Evolutionary conservation across 2,329 filamentous ascomycete genomes (phyloP).

Genomic region (Cladobotryum protrusum): DNA sequence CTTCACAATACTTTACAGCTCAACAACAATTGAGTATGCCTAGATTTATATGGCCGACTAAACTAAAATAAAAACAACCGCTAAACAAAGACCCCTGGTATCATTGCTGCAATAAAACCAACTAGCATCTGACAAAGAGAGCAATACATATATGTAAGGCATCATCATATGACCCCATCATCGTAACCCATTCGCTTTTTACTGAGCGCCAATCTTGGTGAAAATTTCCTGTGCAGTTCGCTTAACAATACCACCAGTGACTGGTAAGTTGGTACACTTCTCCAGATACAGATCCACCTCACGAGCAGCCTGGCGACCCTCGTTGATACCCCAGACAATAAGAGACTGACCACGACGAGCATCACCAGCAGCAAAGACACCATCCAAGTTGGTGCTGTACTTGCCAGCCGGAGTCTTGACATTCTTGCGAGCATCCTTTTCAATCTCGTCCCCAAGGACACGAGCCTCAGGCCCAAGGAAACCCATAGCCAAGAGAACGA

Average conservation of each 20-base stretch:
- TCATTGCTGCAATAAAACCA: conserved; percentile 3
- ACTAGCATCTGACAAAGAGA: not conserved
- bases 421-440: conserved; percentile 90
- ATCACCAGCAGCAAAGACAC: conserved; percentile 90
- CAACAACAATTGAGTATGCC: too few relatives aligned
- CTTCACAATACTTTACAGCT: not conserved
- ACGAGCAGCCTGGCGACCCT: conserved; percentile 85
- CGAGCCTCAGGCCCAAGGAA: conserved; percentile 92
- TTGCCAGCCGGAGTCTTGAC: conserved; percentile 87
- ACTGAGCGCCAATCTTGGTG: conserved; percentile 19
- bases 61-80: not conserved
- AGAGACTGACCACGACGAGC: conserved; percentile 91
- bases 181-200: not conserved
- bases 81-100: conserved; percentile 5
- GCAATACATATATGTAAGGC: not conserved
- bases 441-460: conserved; percentile 78
- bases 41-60: not conserved
- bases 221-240: conserved; percentile 68
- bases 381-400: conserved; percentile 81
- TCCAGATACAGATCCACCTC: conserved; percentile 88
- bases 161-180: not conserved
- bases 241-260: conserved; percentile 90
- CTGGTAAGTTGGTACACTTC: conserved; percentile 71
- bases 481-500: conserved; percentile 93
- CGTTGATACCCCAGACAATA: conserved; percentile 98